Evolutionary conservation across 2,329 filamentous ascomycete species (phyloP).

Genomic region (Hansfordia pulvinata): DNA sequence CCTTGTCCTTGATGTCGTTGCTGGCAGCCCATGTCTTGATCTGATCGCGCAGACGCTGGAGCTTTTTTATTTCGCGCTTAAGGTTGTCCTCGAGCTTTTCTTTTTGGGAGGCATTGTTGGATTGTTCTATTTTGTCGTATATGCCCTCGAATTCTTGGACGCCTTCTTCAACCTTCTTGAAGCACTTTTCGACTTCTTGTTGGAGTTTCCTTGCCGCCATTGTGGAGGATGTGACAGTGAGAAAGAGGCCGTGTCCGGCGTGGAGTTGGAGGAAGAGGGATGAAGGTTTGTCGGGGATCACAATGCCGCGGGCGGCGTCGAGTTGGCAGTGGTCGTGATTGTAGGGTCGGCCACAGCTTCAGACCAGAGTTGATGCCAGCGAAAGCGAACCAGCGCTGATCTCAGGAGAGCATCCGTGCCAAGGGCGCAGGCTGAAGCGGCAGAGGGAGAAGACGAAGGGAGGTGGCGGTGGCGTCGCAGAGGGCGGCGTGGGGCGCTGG

Average conservation of each 20-base stretch:
- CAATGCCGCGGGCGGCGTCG: too few species aligned
- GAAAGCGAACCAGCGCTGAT: too few species aligned
- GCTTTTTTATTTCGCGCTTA: constrained; percentile 99
- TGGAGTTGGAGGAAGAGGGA: not conserved
- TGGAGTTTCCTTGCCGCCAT: constrained; percentile 96
- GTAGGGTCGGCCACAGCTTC: too few species aligned
- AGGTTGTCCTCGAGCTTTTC: constrained; percentile 97
- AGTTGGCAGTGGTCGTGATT: too few species aligned
- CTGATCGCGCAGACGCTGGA: constrained; percentile 91
- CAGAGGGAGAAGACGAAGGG: too few species aligned
- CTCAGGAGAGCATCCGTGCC: too few species aligned
- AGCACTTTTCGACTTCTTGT: constrained; percentile 98
- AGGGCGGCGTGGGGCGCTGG: too few species aligned
- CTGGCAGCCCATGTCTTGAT: constrained; percentile 99
- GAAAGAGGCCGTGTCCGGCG: constrained; percentile 3
- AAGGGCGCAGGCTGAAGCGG: too few species aligned
- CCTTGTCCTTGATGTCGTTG: constrained; percentile 99
- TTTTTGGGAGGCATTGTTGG: constrained; percentile 86
- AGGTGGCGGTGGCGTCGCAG: too few species aligned
- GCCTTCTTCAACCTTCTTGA: constrained; percentile 94
- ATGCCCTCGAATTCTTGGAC: constrained; percentile 86
- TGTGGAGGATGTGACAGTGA: constrained; percentile 18
- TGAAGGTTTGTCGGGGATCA: too few species aligned
- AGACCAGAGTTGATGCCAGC: too few species aligned
- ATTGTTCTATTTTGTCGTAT: constrained; percentile 94